Conservation (phyloP, 2,329 filamentous ascomycete species). For the Aspergillus neotritici region DNA sequence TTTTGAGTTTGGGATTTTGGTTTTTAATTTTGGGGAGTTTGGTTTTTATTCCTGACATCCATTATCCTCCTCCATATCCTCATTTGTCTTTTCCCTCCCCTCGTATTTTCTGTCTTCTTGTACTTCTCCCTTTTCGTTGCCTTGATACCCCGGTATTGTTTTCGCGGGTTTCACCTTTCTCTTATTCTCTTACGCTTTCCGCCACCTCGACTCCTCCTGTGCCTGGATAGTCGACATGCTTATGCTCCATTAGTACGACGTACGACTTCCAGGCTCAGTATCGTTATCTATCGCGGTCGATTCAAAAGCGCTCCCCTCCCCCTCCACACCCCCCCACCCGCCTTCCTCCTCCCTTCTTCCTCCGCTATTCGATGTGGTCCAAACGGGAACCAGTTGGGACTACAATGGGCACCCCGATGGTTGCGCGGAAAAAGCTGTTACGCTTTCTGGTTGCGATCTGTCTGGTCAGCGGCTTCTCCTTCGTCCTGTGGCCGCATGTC, state of each 20-base stretch:
- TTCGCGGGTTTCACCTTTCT: slow-evolving; percentile 1
- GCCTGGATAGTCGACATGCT: slow-evolving; percentile 13
- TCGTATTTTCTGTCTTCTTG: slow-evolving; percentile 9
- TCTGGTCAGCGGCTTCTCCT: slow-evolving; percentile 21
- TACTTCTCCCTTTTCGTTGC: slow-evolving; percentile 8
- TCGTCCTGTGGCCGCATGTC: slow-evolving; percentile 23
- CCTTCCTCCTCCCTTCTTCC: no score
- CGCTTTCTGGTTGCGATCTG: slow-evolving; percentile 25
- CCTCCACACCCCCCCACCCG: no score
- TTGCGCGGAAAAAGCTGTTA: slow-evolving; percentile 29
- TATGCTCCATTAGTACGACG: slow-evolving; percentile 13
- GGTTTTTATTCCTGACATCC: background rate
- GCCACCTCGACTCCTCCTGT: background rate
- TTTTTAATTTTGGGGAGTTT: no score
- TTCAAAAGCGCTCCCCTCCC: background rate
- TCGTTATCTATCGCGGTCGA: background rate
- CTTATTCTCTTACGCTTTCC: background rate
- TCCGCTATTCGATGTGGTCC: no score
- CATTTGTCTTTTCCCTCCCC: slow-evolving; percentile 1
- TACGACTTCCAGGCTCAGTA: slow-evolving; percentile 6
- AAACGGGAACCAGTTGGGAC: background rate
- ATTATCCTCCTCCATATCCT: slow-evolving; percentile 6
- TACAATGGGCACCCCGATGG: slow-evolving; percentile 23
- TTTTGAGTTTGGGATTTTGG: no score
- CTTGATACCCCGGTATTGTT: slow-evolving; percentile 1